Percentiles rank a stretch among this genome's conserved stretches.
Conservation (phyloP, 176 grass and related monocot species). For the Guadua angustifolia region DNA sequence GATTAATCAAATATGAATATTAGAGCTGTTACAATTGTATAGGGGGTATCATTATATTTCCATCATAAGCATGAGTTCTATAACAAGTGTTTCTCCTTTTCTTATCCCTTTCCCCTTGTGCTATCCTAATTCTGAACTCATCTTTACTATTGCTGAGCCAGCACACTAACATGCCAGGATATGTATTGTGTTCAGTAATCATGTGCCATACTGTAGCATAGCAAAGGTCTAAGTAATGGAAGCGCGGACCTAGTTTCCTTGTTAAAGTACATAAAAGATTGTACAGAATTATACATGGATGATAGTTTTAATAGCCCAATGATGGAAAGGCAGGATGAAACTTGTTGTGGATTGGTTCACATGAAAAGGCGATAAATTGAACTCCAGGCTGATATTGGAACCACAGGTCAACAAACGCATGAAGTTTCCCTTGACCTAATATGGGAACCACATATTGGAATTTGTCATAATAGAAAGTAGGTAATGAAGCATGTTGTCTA, state of each 20-base stretch:
- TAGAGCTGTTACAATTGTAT: too few species aligned
- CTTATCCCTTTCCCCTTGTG: background rate
- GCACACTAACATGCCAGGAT: background rate
- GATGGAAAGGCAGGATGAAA: constrained; percentile 10
- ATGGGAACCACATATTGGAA: background rate
- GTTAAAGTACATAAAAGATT: background rate
- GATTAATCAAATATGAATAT: too few species aligned
- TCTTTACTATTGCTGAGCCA: background rate
- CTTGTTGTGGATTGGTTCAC: background rate
- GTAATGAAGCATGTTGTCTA: background rate
- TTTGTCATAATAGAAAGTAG: constrained; percentile 8
- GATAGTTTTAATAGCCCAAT: background rate
- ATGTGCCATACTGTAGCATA: background rate
- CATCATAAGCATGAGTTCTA: too few species aligned
- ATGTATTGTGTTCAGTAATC: background rate
- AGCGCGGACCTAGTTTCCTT: background rate
- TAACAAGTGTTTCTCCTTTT: background rate
- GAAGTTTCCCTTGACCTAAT: background rate
- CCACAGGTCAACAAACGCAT: background rate
- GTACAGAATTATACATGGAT: background rate
- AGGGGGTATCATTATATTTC: too few species aligned
- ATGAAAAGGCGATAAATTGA: background rate
- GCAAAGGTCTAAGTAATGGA: background rate
- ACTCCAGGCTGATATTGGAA: constrained; percentile 20
- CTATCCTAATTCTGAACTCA: background rate